Conservation (phyloP, 1,284 basidiomycete genomes). For the Microbotryum violaceum region DNA sequence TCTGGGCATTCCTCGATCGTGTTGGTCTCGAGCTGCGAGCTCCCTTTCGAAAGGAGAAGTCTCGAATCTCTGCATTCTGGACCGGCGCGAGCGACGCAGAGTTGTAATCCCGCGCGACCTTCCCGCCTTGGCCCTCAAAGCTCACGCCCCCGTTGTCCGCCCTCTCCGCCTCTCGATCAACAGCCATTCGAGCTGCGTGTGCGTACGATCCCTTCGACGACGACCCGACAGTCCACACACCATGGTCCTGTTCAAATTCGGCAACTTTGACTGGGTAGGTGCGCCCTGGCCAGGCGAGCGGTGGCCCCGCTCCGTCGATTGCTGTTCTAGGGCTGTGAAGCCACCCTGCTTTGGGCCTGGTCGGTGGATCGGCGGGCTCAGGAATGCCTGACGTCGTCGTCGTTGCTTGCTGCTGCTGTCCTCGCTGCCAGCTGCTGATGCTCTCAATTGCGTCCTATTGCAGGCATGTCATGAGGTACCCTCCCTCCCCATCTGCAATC, state of each 20-base stretch:
- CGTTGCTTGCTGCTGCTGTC: background rate
- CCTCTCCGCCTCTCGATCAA: too few species aligned
- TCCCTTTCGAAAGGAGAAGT: too few species aligned
- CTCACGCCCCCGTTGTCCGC: too few species aligned
- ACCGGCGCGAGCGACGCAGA: too few species aligned
- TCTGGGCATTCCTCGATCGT: too few species aligned
- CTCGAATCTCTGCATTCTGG: too few species aligned
- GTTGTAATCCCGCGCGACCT: too few species aligned
- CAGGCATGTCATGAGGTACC: conserved; percentile 30
- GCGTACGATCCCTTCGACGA: too few species aligned
- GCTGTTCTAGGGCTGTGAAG: background rate
- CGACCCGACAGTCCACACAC: background rate
- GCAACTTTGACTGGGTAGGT: conserved; percentile 26
- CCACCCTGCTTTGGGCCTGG: background rate
- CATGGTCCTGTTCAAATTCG: conserved; percentile 25
- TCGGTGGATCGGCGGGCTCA: background rate
- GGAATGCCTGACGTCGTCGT: background rate
- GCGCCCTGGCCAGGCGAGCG: background rate
- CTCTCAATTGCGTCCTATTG: conserved; percentile 6
- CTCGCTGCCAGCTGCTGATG: background rate
- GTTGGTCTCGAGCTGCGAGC: too few species aligned
- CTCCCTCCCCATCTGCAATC: conserved; percentile 44
- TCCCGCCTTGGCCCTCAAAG: too few species aligned
- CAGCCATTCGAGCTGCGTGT: too few species aligned
- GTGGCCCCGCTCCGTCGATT: too few species aligned